A percentile compares a stretch with the other conserved stretches of the same genome.
These are phyloP conservation scores for Schwanniomyces pseudopolymorphus DNA, from an alignment of 805 yeast genomes.

Conservation along the genomic window DNA sequence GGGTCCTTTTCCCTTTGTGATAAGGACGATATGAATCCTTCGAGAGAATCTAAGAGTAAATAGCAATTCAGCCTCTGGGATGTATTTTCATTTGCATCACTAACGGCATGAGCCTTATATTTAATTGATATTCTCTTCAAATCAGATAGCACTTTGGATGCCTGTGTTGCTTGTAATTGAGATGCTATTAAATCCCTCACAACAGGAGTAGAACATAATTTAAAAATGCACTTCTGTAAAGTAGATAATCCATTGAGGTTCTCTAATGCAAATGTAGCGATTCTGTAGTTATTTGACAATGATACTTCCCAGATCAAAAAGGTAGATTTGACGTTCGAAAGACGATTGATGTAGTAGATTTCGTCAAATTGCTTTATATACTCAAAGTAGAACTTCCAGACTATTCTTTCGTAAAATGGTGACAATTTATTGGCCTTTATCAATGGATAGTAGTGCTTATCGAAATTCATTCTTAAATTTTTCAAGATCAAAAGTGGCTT, in stretches of 20 bases:
- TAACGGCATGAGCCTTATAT: constrained; percentile 24
- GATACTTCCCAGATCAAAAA: constrained; percentile 42
- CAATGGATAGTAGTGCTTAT: constrained; percentile 20
- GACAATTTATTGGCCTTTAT: constrained; percentile 20
- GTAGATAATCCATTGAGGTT: constrained; percentile 15
- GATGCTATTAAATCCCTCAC: constrained; percentile 12
- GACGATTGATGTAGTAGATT: constrained; percentile 17
- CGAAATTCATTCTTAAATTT: constrained; percentile 28
- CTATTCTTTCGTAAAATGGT: constrained; percentile 40
- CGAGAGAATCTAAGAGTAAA: constrained; percentile 13
- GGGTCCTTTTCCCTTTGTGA: constrained; percentile 3
- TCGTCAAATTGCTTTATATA: constrained; percentile 22
- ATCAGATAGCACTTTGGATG: constrained; percentile 21
- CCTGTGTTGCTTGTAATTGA: constrained; percentile 1
- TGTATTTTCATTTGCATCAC: constrained; percentile 18
- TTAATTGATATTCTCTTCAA: constrained; percentile 33
- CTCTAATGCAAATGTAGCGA: constrained; percentile 15
- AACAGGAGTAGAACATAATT: constrained; percentile 14
- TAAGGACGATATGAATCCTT: constrained; percentile 11
- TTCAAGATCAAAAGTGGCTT: constrained; percentile 31
- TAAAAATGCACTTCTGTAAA: constrained; percentile 26
- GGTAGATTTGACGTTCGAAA: constrained; percentile 23
- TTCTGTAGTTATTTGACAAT: constrained; percentile 8
- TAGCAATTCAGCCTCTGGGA: constrained; percentile 28
- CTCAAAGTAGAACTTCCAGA: constrained; percentile 43